phyloP scores from a whole-genome alignment of 2,329 filamentous ascomycete species.

The Alternaria conjuncta region DNA sequence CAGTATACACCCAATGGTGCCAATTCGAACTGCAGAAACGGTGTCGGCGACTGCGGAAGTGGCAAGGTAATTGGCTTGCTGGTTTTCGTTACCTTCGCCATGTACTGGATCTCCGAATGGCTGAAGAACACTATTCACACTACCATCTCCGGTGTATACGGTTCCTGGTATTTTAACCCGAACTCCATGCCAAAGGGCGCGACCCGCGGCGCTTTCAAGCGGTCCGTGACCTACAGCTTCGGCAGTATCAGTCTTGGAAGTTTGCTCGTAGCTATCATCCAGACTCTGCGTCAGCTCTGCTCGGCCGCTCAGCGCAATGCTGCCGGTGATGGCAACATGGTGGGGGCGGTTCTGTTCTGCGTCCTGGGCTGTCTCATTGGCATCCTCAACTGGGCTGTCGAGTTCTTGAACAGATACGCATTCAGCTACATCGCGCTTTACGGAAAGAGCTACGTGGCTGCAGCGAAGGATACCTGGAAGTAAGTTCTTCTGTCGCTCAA shows the following conservation, averaged over 20 bases:
- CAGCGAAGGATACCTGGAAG: slow-evolving; percentile 87
- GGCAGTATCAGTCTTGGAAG: slow-evolving; percentile 89
- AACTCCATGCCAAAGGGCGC: slow-evolving; percentile 74
- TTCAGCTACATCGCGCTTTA: slow-evolving; percentile 94
- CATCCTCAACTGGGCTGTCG: slow-evolving; percentile 81
- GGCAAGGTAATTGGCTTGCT: slow-evolving; percentile 84
- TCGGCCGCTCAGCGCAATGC: slow-evolving; percentile 75
- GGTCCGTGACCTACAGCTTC: slow-evolving; percentile 88
- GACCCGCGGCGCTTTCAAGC: slow-evolving; percentile 81
- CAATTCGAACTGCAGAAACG: slow-evolving; percentile 62
- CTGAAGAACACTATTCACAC: slow-evolving; percentile 93
- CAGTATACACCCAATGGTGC: slow-evolving; percentile 72
- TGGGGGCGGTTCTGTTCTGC: slow-evolving; percentile 73
- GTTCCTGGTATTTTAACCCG: slow-evolving; percentile 87
- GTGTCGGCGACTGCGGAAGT: slow-evolving; percentile 69
- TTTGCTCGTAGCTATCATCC: slow-evolving; percentile 84
- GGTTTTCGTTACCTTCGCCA: slow-evolving; percentile 87
- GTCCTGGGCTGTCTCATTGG: slow-evolving; percentile 77
- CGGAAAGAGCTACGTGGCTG: slow-evolving; percentile 83
- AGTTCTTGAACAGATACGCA: slow-evolving; percentile 90
- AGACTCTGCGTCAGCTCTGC: slow-evolving; percentile 81
- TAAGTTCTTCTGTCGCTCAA: slow-evolving; percentile 41
- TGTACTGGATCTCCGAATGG: slow-evolving; percentile 94
- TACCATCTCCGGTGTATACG: slow-evolving; percentile 86
- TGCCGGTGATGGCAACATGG: slow-evolving; percentile 70